Evolutionary conservation across 768 basidiomycete genomes (phyloP).

Genomic region (Auricularia heimuer): DNA sequence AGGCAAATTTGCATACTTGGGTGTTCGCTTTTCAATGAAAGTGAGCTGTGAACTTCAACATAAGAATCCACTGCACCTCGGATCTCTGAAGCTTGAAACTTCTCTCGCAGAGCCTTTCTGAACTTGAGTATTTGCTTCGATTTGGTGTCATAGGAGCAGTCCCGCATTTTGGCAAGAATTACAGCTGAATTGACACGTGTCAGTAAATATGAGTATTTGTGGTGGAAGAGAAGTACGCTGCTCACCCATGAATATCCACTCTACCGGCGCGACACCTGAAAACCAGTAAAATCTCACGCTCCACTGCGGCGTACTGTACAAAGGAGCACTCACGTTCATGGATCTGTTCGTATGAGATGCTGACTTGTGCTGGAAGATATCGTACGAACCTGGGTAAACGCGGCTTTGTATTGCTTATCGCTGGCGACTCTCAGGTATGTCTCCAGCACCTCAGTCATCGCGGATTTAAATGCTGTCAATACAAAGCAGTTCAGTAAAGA

Average conservation of each 20-base stretch:
- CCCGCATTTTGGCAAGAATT: slow-evolving; percentile 46
- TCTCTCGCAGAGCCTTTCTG: slow-evolving; percentile 42
- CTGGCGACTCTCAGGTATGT: slow-evolving; percentile 20
- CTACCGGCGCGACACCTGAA: slow-evolving; percentile 48
- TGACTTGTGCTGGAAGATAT: too few species aligned
- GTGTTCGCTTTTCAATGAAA: slow-evolving; percentile 30
- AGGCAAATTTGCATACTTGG: slow-evolving; percentile 43
- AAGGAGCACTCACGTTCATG: slow-evolving; percentile 26
- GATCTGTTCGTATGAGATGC: slow-evolving; percentile 24
- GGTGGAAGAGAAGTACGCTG: too few species aligned
- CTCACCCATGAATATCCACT: slow-evolving; percentile 73
- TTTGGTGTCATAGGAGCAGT: slow-evolving; percentile 33
- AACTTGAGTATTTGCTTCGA: slow-evolving; percentile 50
- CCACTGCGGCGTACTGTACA: too few species aligned
- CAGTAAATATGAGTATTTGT: too few species aligned
- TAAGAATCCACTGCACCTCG: slow-evolving; percentile 29
- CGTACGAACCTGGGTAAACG: slow-evolving; percentile 35
- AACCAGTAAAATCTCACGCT: too few species aligned
- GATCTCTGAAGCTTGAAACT: slow-evolving; percentile 37
- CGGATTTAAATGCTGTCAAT: slow-evolving; percentile 34
- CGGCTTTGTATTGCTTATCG: slow-evolving; percentile 3
- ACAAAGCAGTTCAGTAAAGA: too few species aligned
- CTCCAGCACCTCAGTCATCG: slow-evolving; percentile 43
- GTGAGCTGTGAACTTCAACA: background rate
- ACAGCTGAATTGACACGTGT: slow-evolving; percentile 38